Evolutionary conservation across 176 grass and related monocot species (phyloP).

Genomic region (Dendrocalamus sinicus): DNA sequence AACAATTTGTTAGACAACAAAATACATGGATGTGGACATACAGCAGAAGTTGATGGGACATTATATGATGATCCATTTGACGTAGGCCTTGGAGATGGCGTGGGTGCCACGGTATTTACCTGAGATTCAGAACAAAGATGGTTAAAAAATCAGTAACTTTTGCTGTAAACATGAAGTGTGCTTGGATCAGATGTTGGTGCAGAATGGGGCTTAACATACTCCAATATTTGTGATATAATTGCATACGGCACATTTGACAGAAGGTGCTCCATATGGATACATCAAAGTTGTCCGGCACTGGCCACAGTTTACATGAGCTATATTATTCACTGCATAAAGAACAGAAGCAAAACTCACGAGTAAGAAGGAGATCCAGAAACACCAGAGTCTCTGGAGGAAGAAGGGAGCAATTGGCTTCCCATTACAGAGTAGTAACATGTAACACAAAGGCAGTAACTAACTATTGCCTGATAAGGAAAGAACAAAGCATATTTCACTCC

Average conservation of each 20-base stretch:
- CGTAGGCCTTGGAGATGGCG: slow-evolving; percentile 36
- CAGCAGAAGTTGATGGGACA: slow-evolving; percentile 63
- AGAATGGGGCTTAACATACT: slow-evolving; percentile 46
- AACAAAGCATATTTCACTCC: slow-evolving; percentile 2
- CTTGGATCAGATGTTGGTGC: slow-evolving; percentile 27
- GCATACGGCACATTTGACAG: slow-evolving; percentile 90
- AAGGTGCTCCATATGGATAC: slow-evolving; percentile 89
- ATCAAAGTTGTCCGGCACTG: slow-evolving; percentile 76
- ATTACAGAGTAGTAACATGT: background rate
- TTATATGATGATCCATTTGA: slow-evolving; percentile 53
- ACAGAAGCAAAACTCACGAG: slow-evolving; percentile 28
- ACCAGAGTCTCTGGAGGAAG: background rate
- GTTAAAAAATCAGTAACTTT: slow-evolving; percentile 27
- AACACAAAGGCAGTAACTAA: background rate
- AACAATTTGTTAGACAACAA: slow-evolving; percentile 18
- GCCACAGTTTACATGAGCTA: slow-evolving; percentile 76
- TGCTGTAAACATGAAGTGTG: background rate
- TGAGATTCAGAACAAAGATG: slow-evolving; percentile 50
- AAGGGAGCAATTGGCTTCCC: background rate
- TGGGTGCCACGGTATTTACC: slow-evolving; percentile 46
- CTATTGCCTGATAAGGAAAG: no score
- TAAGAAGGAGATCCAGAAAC: slow-evolving; percentile 18
- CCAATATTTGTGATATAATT: slow-evolving; percentile 76
- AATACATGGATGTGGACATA: slow-evolving; percentile 50
- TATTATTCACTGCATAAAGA: slow-evolving; percentile 63